These are phyloP conservation scores for Lophium mytilinum DNA, from an alignment of 495 filamentous ascomycete genomes.

Conservation along the genomic window DNA sequence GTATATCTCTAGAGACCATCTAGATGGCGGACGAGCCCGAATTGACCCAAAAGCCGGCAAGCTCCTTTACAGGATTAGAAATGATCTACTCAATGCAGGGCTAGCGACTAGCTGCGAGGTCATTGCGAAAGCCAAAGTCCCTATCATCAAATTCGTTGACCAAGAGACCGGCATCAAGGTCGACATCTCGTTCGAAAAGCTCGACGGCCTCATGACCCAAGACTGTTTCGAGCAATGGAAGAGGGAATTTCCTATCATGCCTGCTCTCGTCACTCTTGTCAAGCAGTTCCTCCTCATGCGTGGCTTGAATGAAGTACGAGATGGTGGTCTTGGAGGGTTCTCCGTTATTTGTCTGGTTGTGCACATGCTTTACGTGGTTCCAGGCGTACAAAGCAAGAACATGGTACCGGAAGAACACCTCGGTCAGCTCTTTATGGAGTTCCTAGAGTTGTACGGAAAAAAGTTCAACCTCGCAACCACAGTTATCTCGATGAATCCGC, in stretches of 20 bases:
- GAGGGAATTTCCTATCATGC: constrained; percentile 68
- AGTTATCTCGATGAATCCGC: constrained; percentile 68
- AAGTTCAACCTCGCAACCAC: constrained; percentile 55
- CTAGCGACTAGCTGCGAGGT: constrained; percentile 33
- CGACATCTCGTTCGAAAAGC: constrained; percentile 91
- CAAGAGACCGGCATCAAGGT: constrained; percentile 62
- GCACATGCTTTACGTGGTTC: constrained; percentile 70
- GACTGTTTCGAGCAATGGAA: constrained; percentile 75
- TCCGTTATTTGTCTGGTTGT: constrained; percentile 89
- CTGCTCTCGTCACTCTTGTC: constrained; percentile 69
- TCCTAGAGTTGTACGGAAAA: constrained; percentile 82
- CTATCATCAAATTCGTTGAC: constrained; percentile 86
- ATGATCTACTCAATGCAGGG: constrained; percentile 45
- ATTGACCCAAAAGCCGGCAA: constrained; percentile 10
- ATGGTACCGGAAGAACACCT: constrained; percentile 55
- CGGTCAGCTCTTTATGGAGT: constrained; percentile 72
- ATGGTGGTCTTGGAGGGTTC: constrained; percentile 90
- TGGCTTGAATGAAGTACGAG: constrained; percentile 79
- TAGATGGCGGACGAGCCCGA: constrained; percentile 27
- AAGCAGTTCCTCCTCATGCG: constrained; percentile 90
- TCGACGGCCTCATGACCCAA: constrained; percentile 68
- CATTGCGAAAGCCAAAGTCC: constrained; percentile 72
- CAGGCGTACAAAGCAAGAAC: constrained; percentile 51
- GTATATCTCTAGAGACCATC: constrained; percentile 59
- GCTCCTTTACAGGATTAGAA: constrained; percentile 40